These are phyloP conservation scores for Draba incana DNA, from an alignment of 345 rosid species.

Conservation along the genomic window DNA sequence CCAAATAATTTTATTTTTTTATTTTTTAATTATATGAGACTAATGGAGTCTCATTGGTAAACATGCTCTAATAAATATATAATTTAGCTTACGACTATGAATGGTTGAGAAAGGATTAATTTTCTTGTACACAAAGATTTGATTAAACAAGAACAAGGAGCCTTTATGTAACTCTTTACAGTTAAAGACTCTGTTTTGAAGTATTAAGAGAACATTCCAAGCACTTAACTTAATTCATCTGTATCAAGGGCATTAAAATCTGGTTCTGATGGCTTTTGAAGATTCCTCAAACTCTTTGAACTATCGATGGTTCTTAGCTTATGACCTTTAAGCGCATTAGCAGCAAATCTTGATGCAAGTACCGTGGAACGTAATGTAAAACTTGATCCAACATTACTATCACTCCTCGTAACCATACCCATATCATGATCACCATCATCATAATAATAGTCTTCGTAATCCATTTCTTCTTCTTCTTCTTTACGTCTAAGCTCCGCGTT, in stretches of 20 bases:
- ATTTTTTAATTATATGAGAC: no score
- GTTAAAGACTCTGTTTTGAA: background rate
- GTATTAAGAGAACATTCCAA: background rate
- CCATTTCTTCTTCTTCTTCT: conserved; percentile 57
- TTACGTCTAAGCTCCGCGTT: conserved; percentile 55
- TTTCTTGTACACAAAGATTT: conserved; percentile 7
- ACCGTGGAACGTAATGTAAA: conserved; percentile 62
- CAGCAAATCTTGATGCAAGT: conserved; percentile 71
- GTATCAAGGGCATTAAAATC: conserved; percentile 49
- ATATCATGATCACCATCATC: conserved; percentile 34
- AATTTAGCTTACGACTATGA: background rate
- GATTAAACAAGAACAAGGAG: background rate
- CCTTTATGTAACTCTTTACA: conserved; percentile 5
- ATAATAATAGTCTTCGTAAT: conserved; percentile 37
- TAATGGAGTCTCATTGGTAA: no score
- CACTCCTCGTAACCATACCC: conserved; percentile 31
- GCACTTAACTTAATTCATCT: conserved; percentile 1
- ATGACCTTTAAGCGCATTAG: conserved; percentile 60
- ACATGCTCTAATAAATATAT: background rate
- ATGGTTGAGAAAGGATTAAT: background rate
- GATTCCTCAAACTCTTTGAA: conserved; percentile 43
- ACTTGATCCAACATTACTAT: conserved; percentile 17
- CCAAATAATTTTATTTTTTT: no score
- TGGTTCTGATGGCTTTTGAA: conserved; percentile 80
- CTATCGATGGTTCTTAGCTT: conserved; percentile 36